These are phyloP conservation scores for Penicillium cataractarum DNA, from an alignment of 495 filamentous ascomycete genomes.

Conservation along the genomic window DNA sequence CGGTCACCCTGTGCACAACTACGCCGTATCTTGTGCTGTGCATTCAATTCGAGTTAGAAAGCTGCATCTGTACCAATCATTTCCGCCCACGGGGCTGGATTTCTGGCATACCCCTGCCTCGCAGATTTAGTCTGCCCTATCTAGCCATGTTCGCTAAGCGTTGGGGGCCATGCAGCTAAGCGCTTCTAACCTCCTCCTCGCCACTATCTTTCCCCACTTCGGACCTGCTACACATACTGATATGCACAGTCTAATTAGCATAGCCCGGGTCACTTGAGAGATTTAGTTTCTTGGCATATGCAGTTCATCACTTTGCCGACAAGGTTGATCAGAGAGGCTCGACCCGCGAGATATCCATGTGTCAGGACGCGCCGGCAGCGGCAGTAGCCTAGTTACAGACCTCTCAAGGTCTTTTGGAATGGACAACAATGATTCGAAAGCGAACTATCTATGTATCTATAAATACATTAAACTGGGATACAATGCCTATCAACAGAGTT, in stretches of 20 bases:
- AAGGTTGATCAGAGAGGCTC: slow-evolving; percentile 1
- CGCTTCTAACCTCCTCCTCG: not conserved
- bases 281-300: slow-evolving; percentile 1
- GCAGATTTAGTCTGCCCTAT: not conserved
- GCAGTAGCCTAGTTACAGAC: not conserved
- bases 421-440: not conserved
- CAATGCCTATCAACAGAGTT: not conserved
- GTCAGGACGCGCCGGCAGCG: not conserved
- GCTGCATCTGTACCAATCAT: not conserved
- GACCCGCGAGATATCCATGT: not conserved
- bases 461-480: not conserved
- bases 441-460: not conserved
- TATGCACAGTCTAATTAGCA: not conserved
- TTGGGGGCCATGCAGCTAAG: not conserved
- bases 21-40: not conserved
- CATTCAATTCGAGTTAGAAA: not conserved
- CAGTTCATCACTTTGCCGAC: not conserved
- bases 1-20: not conserved
- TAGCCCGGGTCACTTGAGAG: not conserved
- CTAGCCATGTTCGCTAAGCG: not conserved
- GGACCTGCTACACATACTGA: no score
- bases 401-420: not conserved
- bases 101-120: not conserved
- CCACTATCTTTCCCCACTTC: not conserved
- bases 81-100: not conserved